Base-by-base conservation (phyloP, 768 basidiomycete genomes). In the Pisolithus orientalis region DNA sequence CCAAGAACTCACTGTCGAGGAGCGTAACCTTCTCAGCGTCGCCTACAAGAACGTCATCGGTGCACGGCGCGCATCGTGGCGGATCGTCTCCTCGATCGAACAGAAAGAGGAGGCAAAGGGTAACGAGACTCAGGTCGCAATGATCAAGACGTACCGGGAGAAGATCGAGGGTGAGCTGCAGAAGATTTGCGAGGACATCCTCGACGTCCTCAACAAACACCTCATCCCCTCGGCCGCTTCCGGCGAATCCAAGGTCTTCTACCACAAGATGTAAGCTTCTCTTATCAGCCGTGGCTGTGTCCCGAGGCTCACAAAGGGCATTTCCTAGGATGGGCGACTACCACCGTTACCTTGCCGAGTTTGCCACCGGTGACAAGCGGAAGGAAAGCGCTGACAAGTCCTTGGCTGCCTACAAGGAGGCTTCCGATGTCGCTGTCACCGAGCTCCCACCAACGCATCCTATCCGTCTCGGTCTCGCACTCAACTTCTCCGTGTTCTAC, bases 401-500 rank as follows among this genome's bases (percentile, higher is more conserved):
- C 2, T 80, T 97, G 59, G 91, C 91, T 72, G 90, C 91, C 25
- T 93, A 97, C 86, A 96, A 97, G 84, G 89, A 90, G 50, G 94
- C 94, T 50, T 96, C 94, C 47, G 91, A 95, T 58, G 93, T 97
- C 69, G 94, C 94, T 61, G 88, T 94, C 63, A 93, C 87, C 47
- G 92, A 96, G 74, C 87, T 98, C 42, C 92, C 87, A 25, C 89
- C 90, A 29, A 96, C 94, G 67, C 94, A 96, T 76, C 94, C 94
- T 57, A 97, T 97, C 74, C 94, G 94, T 66, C 90, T 98, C 57
- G 95, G 95, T 72, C 89, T 98, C 51, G 94, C 94, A 44, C 81
- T 98, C 67, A 98, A 98, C 83, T 97, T 97, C 84, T 96, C 93
- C 50, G 94, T 98, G 47, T 97, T 98, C 82, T 97, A 97, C 83